phyloP scores from a whole-genome alignment of 225 moss, liverwort and hornwort species.

The Asterella californica region DNA sequence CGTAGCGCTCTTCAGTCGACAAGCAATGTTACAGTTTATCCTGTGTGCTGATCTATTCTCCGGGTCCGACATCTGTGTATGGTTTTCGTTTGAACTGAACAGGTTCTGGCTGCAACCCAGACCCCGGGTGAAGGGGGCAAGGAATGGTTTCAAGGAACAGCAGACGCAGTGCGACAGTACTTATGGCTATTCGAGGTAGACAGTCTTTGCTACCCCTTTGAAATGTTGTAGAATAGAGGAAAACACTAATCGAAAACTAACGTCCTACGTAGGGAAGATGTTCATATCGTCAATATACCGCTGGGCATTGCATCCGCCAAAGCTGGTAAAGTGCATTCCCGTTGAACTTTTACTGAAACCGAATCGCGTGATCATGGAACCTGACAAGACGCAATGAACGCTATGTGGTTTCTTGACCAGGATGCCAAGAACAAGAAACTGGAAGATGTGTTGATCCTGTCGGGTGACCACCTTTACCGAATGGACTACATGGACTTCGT shows the following conservation, averaged over 20 bases:
- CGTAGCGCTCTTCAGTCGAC: not conserved
- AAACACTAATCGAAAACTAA: no score
- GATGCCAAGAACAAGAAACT: slow-evolving; percentile 78
- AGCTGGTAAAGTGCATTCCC: not conserved
- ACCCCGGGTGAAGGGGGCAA: slow-evolving; percentile 58
- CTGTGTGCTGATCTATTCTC: not conserved
- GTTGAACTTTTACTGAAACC: not conserved
- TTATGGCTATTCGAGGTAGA: slow-evolving; percentile 72
- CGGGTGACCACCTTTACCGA: slow-evolving; percentile 91
- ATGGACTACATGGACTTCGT: slow-evolving; percentile 92
- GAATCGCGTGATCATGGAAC: not conserved
- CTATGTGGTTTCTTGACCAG: slow-evolving; percentile 20
- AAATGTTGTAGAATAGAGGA: not conserved
- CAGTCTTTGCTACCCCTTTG: not conserved
- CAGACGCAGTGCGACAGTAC: slow-evolving; percentile 82
- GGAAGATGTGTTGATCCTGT: slow-evolving; percentile 76
- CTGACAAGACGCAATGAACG: not conserved
- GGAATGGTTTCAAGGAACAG: slow-evolving; percentile 82
- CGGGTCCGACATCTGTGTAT: no score
- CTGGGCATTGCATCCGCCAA: no score
- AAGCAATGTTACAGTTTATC: not conserved
- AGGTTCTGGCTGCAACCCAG: slow-evolving; percentile 78
- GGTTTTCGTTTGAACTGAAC: not conserved
- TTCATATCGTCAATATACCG: not conserved
- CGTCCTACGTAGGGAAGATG: not conserved